Base-by-base conservation (phyloP, 306 rosid species). In the Sphenostylis stenocarpa region DNA sequence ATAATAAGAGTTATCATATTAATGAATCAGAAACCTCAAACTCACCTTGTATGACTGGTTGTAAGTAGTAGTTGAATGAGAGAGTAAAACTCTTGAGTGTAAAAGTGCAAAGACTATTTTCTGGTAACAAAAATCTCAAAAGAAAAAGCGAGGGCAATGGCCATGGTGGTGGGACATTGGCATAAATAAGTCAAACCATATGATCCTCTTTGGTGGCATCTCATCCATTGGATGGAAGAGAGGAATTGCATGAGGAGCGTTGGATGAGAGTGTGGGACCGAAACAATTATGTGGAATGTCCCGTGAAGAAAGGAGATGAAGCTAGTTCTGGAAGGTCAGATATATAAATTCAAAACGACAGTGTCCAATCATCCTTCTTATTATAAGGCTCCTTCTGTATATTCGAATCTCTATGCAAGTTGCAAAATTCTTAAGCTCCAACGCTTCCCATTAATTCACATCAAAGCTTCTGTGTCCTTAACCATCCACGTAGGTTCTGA, bases 381-480 rank as follows among this genome's bases (percentile, higher is more conserved):
- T 38, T 20, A 7, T 8, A 76, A 82, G 80, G 23, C 87, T 78
- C 86, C 67, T 78, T 83, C 93, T 80, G 77, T 88, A 78, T 84
- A 82, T 78, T 85, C 77, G 86, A 80, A 88, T 82, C 87, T 26
- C 88, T 41, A 72, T 84, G 52, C 87, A 87, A 86, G 62, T 85
- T 91, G 80, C 88, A 79, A 80, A 82, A 82, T 81, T 53, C 67
- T 66, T 72, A 71, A 64, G 80, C 57, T 73, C 74, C 55, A 67
- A 64, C 72, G 45, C 79, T 31, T 62, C 68, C 80, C 76, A 34
- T 65, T 39, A 79, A 62, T 60, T 74, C 78, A 80, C 47, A 70
- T 64, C 76, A 52, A 56, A 70, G 77, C 34, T 4, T 17, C 65
- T 5, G 20, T 28, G 65, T 58, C 43, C 67, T 63, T 63, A 9